Percentiles rank a stretch among this genome's conserved stretches.
These are phyloP conservation scores for Elsinoe batatas DNA, from an alignment of 2,329 filamentous ascomycete genomes.

Conservation along the genomic window DNA sequence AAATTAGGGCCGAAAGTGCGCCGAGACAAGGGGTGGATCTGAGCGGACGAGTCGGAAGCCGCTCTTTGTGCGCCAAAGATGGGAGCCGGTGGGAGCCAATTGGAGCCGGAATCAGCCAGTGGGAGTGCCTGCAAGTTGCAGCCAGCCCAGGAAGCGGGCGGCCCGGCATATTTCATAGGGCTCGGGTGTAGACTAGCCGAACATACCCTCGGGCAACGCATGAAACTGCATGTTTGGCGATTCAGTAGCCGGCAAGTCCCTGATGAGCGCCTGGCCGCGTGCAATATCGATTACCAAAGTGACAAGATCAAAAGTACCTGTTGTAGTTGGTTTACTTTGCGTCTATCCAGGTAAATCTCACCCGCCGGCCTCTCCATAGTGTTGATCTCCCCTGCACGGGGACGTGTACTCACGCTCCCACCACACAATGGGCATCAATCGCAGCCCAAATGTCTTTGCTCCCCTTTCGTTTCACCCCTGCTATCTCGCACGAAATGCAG, in stretches of 20 bases:
- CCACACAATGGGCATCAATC: not conserved
- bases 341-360: not conserved
- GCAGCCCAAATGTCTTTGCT: not conserved
- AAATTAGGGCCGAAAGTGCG: slow-evolving; percentile 2
- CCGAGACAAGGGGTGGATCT: slow-evolving; percentile 8
- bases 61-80: not conserved
- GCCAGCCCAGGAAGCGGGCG: not conserved
- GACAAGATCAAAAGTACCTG: not conserved
- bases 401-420: not conserved
- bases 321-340: not conserved
- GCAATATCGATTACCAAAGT: not conserved
- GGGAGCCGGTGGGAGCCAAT: not conserved
- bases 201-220: slow-evolving; percentile 1
- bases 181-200: not conserved
- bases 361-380: not conserved
- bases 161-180: slow-evolving; percentile 8
- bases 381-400: not conserved
- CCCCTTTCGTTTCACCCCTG: slow-evolving; percentile 5
- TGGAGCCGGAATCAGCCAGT: too few species aligned
- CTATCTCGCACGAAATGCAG: not conserved
- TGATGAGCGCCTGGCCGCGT: not conserved
- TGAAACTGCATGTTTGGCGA: not conserved
- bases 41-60: slow-evolving; percentile 6
- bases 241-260: not conserved
- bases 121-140: too few species aligned